A percentile compares a stretch with the other conserved stretches of the same genome.
These are phyloP conservation scores for Mortierella sp. DNA, from an alignment of 371 early-diverging fungal genomes.

Conservation along the genomic window DNA sequence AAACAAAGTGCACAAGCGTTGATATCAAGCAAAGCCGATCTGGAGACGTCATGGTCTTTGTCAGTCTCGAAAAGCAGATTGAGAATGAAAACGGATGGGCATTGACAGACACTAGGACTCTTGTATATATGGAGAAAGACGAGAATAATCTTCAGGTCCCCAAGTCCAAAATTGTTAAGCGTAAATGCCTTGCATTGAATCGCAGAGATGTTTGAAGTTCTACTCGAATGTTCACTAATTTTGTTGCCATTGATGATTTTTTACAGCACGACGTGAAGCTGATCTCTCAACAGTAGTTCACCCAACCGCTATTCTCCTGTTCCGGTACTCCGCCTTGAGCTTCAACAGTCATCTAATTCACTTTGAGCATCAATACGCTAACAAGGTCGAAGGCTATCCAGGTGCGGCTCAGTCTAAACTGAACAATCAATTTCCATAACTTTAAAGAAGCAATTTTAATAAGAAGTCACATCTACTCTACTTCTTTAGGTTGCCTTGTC, in stretches of 20 bases:
- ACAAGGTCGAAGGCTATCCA: conserved; percentile 78
- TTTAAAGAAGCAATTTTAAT: neutral
- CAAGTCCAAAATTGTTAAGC: conserved; percentile 48
- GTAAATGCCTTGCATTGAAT: conserved; percentile 15
- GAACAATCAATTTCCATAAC: conserved; percentile 6
- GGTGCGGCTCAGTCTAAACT: conserved; percentile 50
- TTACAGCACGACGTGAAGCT: conserved; percentile 61
- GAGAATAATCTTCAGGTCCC: conserved; percentile 26
- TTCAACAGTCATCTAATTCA: conserved; percentile 91
- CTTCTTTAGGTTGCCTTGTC: conserved; percentile 71
- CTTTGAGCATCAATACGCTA: conserved; percentile 81
- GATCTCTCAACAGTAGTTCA: conserved; percentile 65
- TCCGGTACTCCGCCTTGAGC: conserved; percentile 88
- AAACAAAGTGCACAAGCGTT: conserved; percentile 65
- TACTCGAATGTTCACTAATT: neutral
- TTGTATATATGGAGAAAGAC: conserved; percentile 75
- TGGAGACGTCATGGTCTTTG: conserved; percentile 76
- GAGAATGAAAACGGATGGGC: conserved; percentile 73
- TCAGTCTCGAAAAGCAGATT: conserved; percentile 74
- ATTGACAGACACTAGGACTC: conserved; percentile 75
- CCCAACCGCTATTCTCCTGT: conserved; percentile 80
- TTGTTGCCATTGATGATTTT: neutral
- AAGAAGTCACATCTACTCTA: neutral
- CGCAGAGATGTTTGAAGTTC: neutral
- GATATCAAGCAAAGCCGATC: conserved; percentile 64